Evolutionary conservation across 2,329 filamentous ascomycete species (phyloP).

Genomic region (Talaromyces verruculosus): DNA sequence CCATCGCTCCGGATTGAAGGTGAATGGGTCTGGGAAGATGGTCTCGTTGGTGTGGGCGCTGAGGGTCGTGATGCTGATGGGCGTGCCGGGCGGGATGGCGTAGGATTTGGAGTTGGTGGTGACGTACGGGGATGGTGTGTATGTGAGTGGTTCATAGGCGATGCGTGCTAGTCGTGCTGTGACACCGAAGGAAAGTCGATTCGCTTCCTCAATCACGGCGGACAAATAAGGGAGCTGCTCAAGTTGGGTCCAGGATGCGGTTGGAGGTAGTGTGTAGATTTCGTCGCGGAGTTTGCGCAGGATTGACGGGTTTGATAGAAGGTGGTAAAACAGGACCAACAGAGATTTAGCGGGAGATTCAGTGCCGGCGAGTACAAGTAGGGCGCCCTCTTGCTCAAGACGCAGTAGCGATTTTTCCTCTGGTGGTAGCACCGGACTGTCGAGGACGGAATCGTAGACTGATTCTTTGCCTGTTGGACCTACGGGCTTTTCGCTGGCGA

Average conservation of each 20-base stretch:
- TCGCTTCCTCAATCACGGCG: neutral
- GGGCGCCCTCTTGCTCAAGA: neutral
- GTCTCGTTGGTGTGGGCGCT: neutral
- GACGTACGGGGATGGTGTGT: neutral
- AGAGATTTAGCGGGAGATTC: neutral
- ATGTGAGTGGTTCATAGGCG: neutral
- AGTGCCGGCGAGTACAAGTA: neutral
- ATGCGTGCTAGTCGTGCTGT: neutral
- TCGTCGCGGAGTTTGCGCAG: neutral
- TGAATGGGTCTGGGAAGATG: neutral
- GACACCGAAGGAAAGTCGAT: neutral
- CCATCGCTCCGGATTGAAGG: neutral
- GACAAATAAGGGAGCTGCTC: neutral
- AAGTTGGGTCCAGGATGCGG: neutral
- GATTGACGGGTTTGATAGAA: neutral
- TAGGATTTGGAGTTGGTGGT: neutral
- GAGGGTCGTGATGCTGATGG: neutral
- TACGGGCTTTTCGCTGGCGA: neutral
- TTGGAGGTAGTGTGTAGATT: neutral
- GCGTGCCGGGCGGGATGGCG: neutral
- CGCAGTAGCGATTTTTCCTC: conserved; percentile 25
- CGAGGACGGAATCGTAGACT: conserved; percentile 32
- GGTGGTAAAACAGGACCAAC: neutral
- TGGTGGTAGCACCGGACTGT: conserved; percentile 27
- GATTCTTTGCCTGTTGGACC: conserved; percentile 26